These are phyloP conservation scores for Xylariaceae sp. DNA, from an alignment of 2,329 filamentous ascomycete species.

Conservation along the genomic window DNA sequence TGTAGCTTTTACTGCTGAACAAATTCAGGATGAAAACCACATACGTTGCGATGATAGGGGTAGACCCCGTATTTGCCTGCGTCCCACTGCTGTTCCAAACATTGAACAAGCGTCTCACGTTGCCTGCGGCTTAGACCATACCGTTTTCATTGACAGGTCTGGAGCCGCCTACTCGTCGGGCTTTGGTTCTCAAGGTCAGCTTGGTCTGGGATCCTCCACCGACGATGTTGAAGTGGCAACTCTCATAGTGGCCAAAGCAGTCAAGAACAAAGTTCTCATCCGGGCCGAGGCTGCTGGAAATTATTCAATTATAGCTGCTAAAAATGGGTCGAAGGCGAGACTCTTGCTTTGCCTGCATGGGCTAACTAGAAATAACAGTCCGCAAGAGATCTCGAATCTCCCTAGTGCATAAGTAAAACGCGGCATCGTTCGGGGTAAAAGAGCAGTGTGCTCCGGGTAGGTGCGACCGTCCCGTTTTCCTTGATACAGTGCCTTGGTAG, in stretches of 20 bases:
- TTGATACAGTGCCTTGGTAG: too few species aligned
- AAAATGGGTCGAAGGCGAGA: background rate
- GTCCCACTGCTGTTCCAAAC: slow-evolving; percentile 60
- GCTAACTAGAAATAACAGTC: too few species aligned
- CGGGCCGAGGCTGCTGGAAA: slow-evolving; percentile 70
- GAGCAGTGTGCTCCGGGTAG: too few species aligned
- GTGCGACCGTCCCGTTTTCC: too few species aligned
- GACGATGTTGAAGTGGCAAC: slow-evolving; percentile 68
- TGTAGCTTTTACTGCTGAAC: slow-evolving; percentile 52
- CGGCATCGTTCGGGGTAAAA: too few species aligned
- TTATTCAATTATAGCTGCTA: slow-evolving; percentile 43
- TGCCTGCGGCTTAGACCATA: slow-evolving; percentile 66
- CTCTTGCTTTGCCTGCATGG: too few species aligned
- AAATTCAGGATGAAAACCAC: slow-evolving; percentile 53
- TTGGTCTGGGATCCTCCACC: slow-evolving; percentile 65
- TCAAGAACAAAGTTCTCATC: slow-evolving; percentile 62
- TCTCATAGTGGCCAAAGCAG: slow-evolving; percentile 68
- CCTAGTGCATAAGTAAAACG: too few species aligned
- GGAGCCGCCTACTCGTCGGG: slow-evolving; percentile 71
- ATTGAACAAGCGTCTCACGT: slow-evolving; percentile 55
- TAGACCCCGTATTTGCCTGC: slow-evolving; percentile 65
- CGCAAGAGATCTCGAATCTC: too few species aligned
- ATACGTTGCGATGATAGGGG: slow-evolving; percentile 61
- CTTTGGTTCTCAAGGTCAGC: slow-evolving; percentile 71
- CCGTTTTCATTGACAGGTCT: slow-evolving; percentile 62